Evolutionary conservation across 495 filamentous ascomycete species (phyloP).

Genomic region (Corynascus novoguineensis): DNA sequence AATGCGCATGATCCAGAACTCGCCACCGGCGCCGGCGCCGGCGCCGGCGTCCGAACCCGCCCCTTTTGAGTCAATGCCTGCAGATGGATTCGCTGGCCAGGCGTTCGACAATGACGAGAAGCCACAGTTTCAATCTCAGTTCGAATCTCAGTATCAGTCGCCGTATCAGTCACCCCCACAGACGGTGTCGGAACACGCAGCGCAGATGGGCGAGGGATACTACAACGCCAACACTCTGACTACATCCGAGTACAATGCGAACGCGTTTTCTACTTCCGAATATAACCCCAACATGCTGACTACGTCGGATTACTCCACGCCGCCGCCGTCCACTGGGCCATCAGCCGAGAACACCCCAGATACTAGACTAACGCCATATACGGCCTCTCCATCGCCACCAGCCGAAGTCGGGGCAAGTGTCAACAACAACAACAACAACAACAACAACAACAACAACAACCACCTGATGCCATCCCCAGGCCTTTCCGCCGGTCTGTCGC

Average conservation of each 20-base stretch:
- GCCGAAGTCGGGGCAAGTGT: constrained; percentile 16
- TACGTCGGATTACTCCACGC: constrained; percentile 35
- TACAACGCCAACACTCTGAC: constrained; percentile 14
- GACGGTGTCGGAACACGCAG: not conserved
- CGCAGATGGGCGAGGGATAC: constrained; percentile 3
- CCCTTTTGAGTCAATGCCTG: not conserved
- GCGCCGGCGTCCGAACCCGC: constrained; percentile 10
- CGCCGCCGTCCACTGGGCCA: constrained; percentile 37
- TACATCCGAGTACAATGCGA: constrained; percentile 24
- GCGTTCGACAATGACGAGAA: not conserved
- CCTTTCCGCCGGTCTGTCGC: not conserved
- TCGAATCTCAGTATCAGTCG: constrained; percentile 9
- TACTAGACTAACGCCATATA: constrained; percentile 34
- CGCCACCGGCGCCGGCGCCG: constrained; percentile 29
- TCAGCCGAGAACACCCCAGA: constrained; percentile 41
- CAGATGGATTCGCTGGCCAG: constrained; percentile 9
- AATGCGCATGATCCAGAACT: constrained; percentile 38
- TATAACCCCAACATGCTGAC: constrained; percentile 14
- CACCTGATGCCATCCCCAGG: constrained; percentile 20
- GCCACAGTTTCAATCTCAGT: constrained; percentile 2
- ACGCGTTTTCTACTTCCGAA: constrained; percentile 16
- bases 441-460: no score
- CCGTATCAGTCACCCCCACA: constrained; percentile 12
- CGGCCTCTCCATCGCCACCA: constrained; percentile 35
- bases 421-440: no score